These are phyloP conservation scores for Clavariopsis aquatica DNA, from an alignment of 495 filamentous ascomycete genomes.

Conservation along the genomic window DNA sequence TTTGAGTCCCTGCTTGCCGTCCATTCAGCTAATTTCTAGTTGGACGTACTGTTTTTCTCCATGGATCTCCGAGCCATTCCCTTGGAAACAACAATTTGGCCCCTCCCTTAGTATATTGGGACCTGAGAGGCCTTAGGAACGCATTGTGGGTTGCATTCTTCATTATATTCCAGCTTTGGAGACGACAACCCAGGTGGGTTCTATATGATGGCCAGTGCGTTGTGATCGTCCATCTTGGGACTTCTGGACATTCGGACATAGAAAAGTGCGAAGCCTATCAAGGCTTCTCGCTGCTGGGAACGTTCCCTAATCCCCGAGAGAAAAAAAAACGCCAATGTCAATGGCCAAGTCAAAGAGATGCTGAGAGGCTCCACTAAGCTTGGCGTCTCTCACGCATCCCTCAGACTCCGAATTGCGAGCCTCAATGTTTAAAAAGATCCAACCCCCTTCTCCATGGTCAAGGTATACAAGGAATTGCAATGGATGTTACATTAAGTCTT, in stretches of 20 bases:
- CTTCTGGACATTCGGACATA: constrained; percentile 9
- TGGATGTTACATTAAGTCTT: not conserved
- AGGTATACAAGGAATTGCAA: not conserved
- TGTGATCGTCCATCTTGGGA: not conserved
- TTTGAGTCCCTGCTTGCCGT: too few relatives aligned
- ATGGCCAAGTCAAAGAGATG: not conserved
- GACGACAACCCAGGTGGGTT: not conserved
- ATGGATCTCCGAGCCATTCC: too few relatives aligned
- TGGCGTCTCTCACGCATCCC: not conserved
- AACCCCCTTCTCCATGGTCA: not conserved
- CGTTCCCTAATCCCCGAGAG: not conserved
- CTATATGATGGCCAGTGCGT: not conserved
- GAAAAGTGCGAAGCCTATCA: not conserved
- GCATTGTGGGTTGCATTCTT: too few relatives aligned
- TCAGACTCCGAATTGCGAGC: not conserved
- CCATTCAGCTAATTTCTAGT: too few relatives aligned
- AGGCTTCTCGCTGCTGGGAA: not conserved
- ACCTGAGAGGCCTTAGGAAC: too few relatives aligned
- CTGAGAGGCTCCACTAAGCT: not conserved
- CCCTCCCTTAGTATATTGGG: too few relatives aligned
- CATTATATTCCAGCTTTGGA: not conserved
- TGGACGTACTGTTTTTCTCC: too few relatives aligned
- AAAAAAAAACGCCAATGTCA: not conserved
- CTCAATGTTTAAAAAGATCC: not conserved
- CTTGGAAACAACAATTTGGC: too few relatives aligned